Evolutionary conservation across 345 rosid species (phyloP).

Genomic region (Euclidium syriacum): DNA sequence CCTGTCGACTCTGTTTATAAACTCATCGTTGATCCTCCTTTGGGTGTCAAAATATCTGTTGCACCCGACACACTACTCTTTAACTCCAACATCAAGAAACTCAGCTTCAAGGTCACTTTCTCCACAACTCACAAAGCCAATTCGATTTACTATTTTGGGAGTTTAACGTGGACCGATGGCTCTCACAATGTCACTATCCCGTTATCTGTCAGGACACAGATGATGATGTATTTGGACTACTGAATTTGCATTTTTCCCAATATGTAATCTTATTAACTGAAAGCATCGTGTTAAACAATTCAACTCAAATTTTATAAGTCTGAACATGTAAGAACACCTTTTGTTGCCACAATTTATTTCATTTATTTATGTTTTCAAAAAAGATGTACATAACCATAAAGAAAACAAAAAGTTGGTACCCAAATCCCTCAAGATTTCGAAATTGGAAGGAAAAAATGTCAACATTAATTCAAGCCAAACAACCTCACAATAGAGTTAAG

Average conservation of each 20-base stretch:
- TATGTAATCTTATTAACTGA: background rate
- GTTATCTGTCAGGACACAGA: slow-evolving; percentile 37
- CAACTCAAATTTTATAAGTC: no score
- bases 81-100: slow-evolving; percentile 15
- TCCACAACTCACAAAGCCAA: slow-evolving; percentile 27
- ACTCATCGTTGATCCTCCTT: slow-evolving; percentile 24
- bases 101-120: slow-evolving; percentile 20
- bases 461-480: no score
- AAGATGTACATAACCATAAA: no score
- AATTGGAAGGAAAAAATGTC: no score
- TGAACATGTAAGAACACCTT: no score
- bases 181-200: slow-evolving; percentile 37
- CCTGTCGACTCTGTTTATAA: slow-evolving; percentile 25
- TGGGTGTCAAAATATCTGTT: slow-evolving; percentile 26
- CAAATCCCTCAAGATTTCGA: no score
- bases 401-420: no score
- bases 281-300: background rate
- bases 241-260: slow-evolving; percentile 1
- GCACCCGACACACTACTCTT: slow-evolving; percentile 27
- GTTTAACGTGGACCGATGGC: slow-evolving; percentile 38
- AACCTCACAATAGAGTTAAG: no score
- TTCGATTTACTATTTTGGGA: slow-evolving; percentile 39
- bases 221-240: slow-evolving; percentile 4
- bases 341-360: no score
- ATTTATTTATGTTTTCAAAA: no score